Conservation (phyloP, 2,329 filamentous ascomycete species). For the Arthroderma sp. region DNA sequence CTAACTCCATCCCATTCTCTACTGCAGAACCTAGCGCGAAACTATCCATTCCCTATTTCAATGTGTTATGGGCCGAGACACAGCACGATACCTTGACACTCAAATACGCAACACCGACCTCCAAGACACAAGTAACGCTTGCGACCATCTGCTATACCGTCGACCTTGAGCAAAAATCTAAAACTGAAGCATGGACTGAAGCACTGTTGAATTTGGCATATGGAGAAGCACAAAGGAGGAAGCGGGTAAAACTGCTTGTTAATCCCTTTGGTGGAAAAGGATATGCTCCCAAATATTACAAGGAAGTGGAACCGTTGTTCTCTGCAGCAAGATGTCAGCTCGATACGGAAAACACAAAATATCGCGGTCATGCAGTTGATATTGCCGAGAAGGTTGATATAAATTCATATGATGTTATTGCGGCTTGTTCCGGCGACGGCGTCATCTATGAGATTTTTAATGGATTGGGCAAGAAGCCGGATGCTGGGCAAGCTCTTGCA, state of each 20-base stretch:
- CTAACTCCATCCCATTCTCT: background rate
- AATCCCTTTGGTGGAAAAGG: conserved; percentile 88
- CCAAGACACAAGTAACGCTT: conserved; percentile 48
- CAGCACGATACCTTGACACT: conserved; percentile 50
- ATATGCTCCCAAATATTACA: conserved; percentile 56
- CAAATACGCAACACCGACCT: conserved; percentile 52
- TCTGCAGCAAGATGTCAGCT: conserved; percentile 65
- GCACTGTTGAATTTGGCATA: conserved; percentile 59
- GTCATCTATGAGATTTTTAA: conserved; percentile 91
- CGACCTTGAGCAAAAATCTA: conserved; percentile 36
- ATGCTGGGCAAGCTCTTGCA: conserved; percentile 60
- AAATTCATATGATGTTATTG: conserved; percentile 68
- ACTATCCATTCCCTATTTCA: conserved; percentile 59
- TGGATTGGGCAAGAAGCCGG: conserved; percentile 61
- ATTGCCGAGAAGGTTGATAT: conserved; percentile 65
- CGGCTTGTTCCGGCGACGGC: conserved; percentile 85
- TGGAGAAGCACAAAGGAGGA: conserved; percentile 50
- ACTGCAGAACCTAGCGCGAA: background rate
- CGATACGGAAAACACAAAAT: conserved; percentile 58
- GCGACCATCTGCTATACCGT: conserved; percentile 50
- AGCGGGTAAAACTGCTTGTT: conserved; percentile 74
- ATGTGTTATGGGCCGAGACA: conserved; percentile 69
- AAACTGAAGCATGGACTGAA: conserved; percentile 49
- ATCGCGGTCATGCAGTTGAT: conserved; percentile 63
- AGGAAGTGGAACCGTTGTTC: conserved; percentile 68